Conservation (phyloP, 441 rosid genomes). For the Gossypium laxum region DNA sequence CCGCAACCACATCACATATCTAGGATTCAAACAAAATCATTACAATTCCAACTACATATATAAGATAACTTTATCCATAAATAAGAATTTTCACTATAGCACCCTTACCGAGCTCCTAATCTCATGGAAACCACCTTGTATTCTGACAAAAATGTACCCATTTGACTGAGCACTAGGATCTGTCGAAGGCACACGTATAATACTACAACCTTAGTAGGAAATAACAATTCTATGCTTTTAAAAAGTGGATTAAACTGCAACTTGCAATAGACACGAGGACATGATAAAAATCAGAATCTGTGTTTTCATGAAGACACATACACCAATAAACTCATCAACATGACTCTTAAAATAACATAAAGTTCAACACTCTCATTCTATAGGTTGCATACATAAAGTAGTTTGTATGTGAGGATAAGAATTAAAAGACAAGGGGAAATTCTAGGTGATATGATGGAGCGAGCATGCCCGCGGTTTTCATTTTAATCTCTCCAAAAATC, state of each 20-base stretch:
- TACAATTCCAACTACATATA: constrained; percentile 7
- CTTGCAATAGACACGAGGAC: not conserved
- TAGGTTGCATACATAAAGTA: not conserved
- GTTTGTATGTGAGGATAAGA: not conserved
- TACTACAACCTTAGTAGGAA: not conserved
- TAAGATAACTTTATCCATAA: not conserved
- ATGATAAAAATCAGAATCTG: not conserved
- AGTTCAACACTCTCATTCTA: not conserved
- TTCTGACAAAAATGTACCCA: constrained; percentile 78
- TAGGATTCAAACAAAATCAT: constrained; percentile 11
- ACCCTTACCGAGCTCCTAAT: constrained; percentile 83
- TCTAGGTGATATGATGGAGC: not conserved
- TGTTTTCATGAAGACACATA: not conserved
- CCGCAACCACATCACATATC: constrained; percentile 8
- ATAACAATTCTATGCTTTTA: not conserved
- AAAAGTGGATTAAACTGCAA: not conserved
- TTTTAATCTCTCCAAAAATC: not conserved
- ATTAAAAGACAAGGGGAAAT: not conserved
- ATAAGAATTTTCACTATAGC: not conserved
- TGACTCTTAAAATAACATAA: not conserved
- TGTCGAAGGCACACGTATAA: constrained; percentile 23
- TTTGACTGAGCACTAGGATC: constrained; percentile 50
- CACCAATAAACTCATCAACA: not conserved
- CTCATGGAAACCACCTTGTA: constrained; percentile 98
- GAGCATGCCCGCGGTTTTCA: not conserved